These are phyloP conservation scores for Insectozyma bohioensis DNA, from an alignment of 1,139 yeast species.

Conservation along the genomic window DNA sequence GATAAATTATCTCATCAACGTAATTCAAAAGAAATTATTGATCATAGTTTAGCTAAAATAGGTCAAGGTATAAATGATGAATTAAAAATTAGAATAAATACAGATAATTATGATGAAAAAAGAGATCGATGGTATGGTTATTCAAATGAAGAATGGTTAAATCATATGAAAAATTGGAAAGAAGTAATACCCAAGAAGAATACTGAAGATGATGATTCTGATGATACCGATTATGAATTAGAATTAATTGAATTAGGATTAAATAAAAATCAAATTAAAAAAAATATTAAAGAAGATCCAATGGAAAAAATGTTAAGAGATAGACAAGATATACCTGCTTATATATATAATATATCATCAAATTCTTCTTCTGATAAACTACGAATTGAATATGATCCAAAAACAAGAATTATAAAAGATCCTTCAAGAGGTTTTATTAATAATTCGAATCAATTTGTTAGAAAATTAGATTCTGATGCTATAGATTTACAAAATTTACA, in stretches of 20 bases:
- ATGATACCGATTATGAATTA: constrained; percentile 50
- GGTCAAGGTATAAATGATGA: constrained; percentile 37
- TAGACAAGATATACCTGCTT: constrained; percentile 53
- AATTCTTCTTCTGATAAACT: constrained; percentile 14
- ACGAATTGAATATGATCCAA: constrained; percentile 51
- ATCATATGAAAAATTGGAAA: constrained; percentile 47
- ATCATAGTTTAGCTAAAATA: constrained; percentile 30
- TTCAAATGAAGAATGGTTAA: constrained; percentile 57
- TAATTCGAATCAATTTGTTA: constrained; percentile 54
- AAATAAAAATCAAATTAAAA: constrained; percentile 23
- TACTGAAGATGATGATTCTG: constrained; percentile 22
- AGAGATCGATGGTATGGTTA: constrained; percentile 82
- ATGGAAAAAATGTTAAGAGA: constrained; percentile 44
- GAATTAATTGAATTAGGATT: constrained; percentile 52
- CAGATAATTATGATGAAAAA: constrained; percentile 61
- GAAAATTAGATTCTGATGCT: constrained; percentile 53
- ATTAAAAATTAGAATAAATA: constrained; percentile 16
- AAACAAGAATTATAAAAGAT: constrained; percentile 51
- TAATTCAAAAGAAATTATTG: constrained; percentile 22
- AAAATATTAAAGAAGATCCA: constrained; percentile 34
- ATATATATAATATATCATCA: constrained; percentile 23
- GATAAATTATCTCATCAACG: constrained; percentile 28
- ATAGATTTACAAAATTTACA: constrained; percentile 47
- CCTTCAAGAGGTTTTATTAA: constrained; percentile 47
- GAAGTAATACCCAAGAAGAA: constrained; percentile 18